Conservation (phyloP, 2,329 filamentous ascomycete genomes). For the Aureobasidium pullulans region DNA sequence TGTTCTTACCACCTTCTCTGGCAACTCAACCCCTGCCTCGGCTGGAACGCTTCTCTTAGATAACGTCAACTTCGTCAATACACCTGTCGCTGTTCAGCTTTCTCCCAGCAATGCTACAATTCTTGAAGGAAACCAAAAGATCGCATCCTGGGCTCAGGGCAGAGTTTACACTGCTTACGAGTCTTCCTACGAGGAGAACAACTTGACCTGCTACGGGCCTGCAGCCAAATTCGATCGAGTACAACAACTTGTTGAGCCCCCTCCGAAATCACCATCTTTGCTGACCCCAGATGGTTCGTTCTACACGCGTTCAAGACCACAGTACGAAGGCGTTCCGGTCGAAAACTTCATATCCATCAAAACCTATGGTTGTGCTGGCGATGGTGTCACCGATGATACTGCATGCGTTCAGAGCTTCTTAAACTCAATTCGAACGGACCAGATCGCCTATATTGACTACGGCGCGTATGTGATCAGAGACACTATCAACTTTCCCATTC, state of each 20-base stretch:
- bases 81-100: constrained; percentile 54
- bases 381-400: constrained; percentile 81
- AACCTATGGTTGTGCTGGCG: constrained; percentile 59
- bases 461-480: constrained; percentile 49
- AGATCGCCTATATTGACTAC: constrained; percentile 51
- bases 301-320: constrained; percentile 25
- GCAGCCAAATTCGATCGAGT: constrained; percentile 21
- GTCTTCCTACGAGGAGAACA: constrained; percentile 24
- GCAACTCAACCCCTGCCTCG: constrained; percentile 49
- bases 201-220: constrained; percentile 25
- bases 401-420: constrained; percentile 67
- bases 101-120: constrained; percentile 46
- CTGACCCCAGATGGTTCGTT: constrained; percentile 19
- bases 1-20: constrained; percentile 59
- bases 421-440: constrained; percentile 47
- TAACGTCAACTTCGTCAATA: constrained; percentile 66
- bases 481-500: constrained; percentile 52
- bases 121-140: constrained; percentile 57
- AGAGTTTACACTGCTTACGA: constrained; percentile 50
- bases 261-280: constrained; percentile 17
- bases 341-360: constrained; percentile 58
- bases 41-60: constrained; percentile 71
- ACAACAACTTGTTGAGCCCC: constrained; percentile 15
- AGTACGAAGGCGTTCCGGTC: constrained; percentile 42
- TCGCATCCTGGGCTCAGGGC: constrained; percentile 66